Conservation (phyloP, 2,329 filamentous ascomycete genomes). For the Escovopsis sp. region DNA sequence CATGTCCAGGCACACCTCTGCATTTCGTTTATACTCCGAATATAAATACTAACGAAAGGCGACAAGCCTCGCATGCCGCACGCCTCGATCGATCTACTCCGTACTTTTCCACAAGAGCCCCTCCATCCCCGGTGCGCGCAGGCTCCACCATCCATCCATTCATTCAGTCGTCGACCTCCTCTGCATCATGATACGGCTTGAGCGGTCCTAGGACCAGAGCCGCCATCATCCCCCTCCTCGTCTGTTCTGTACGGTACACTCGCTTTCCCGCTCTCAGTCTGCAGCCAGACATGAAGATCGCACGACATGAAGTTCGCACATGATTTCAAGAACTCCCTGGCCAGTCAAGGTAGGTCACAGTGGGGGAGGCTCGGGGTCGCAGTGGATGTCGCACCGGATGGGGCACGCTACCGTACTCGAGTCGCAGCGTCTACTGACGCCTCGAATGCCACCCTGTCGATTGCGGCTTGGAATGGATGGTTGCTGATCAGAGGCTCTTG, state of each 20-base stretch:
- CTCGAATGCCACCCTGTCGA: neutral
- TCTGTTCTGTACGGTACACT: neutral
- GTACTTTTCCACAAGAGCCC: too few species aligned
- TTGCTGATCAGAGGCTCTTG: too few species aligned
- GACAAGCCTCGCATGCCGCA: too few species aligned
- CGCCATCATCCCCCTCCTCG: neutral
- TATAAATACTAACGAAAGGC: too few species aligned
- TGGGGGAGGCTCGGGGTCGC: too few species aligned
- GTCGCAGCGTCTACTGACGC: neutral
- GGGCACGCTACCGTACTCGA: neutral
- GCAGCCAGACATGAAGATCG: conserved; percentile 2
- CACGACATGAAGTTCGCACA: conserved; percentile 71
- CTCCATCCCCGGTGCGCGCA: too few species aligned
- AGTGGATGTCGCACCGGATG: neutral
- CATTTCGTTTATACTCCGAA: too few species aligned
- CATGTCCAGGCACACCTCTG: too few species aligned
- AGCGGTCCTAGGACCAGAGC: neutral
- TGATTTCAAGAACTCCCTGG: conserved; percentile 56
- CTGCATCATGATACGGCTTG: neutral
- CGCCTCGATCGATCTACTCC: too few species aligned
- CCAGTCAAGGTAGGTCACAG: conserved; percentile 35
- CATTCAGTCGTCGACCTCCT: neutral
- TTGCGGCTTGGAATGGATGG: neutral
- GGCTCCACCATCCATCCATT: neutral
- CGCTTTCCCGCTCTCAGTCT: neutral